Evolutionary conservation across 495 filamentous ascomycete species (phyloP).

Genomic region (Bathelium albidoporum): DNA sequence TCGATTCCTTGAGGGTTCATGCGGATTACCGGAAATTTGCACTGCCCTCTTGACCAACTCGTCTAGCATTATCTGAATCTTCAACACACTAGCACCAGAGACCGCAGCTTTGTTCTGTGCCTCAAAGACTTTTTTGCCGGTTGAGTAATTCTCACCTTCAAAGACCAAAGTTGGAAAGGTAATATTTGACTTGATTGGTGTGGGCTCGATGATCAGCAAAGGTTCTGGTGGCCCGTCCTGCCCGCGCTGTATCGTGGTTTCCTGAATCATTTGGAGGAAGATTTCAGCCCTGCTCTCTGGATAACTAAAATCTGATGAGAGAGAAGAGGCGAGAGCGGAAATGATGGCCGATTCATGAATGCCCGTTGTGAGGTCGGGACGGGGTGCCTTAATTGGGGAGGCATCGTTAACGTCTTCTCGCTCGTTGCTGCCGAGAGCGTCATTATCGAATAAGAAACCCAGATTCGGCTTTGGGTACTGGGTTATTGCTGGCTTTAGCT

Average conservation of each 20-base stretch:
- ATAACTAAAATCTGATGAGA: background rate
- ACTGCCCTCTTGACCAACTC: background rate
- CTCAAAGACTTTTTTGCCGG: background rate
- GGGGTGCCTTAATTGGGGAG: too few species aligned
- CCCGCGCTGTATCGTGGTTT: background rate
- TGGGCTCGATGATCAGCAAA: background rate
- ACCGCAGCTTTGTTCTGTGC: background rate
- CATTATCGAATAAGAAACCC: too few species aligned
- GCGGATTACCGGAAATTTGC: too few species aligned
- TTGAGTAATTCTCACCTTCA: background rate
- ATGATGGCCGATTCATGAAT: too few species aligned
- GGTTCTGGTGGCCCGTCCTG: too few species aligned
- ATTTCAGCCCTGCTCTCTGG: background rate
- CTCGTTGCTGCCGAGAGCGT: too few species aligned
- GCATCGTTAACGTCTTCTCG: too few species aligned
- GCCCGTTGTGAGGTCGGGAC: too few species aligned
- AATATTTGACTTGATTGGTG: background rate
- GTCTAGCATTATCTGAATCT: background rate
- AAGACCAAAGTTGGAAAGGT: background rate
- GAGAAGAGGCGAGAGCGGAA: too few species aligned
- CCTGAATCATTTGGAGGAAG: background rate
- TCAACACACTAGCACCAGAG: background rate
- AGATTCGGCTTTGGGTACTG: too few species aligned
- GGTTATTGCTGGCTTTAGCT: too few species aligned
- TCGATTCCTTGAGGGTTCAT: background rate